Conservation (phyloP, 2,329 filamentous ascomycete species). For the Venturia asperata region DNA sequence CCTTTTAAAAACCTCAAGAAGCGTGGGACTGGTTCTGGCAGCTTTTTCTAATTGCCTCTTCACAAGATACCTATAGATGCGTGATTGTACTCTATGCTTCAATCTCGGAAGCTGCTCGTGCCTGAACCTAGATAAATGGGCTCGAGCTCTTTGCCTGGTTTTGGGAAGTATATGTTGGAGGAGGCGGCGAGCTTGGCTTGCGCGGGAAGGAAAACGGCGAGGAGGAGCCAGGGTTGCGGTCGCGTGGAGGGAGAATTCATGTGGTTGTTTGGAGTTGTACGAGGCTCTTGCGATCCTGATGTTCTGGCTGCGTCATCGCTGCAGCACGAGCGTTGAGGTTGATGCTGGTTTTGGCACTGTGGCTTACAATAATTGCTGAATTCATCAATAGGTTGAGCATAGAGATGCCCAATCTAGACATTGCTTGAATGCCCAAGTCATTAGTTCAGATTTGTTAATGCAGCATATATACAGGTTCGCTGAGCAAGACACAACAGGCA, state of each 20-base stretch:
- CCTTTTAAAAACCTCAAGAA: not conserved
- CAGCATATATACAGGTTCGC: constrained; percentile 10
- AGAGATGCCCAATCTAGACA: too few species aligned
- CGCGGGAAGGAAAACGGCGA: constrained; percentile 8
- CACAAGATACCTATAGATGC: constrained; percentile 68
- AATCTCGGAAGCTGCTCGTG: constrained; percentile 67
- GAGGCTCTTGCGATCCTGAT: not conserved
- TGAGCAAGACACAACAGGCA: constrained; percentile 4
- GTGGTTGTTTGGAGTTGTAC: not conserved
- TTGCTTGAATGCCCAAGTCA: too few species aligned
- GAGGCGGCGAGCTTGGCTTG: constrained; percentile 48
- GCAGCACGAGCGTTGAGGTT: not conserved
- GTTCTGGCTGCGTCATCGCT: constrained; percentile 4
- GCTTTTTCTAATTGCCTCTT: constrained; percentile 46
- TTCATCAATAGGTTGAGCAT: too few species aligned
- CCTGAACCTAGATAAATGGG: constrained; percentile 61
- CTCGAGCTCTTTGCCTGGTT: constrained; percentile 55
- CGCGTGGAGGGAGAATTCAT: not conserved
- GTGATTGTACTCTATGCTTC: constrained; percentile 64
- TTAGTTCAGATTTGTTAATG: not conserved
- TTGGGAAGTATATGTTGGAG: constrained; percentile 52
- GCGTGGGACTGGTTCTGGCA: constrained; percentile 22
- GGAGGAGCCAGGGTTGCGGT: constrained; percentile 17
- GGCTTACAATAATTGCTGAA: too few species aligned
- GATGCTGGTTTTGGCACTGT: not conserved